These are phyloP conservation scores for Aspergillus unguis DNA, from an alignment of 2,329 filamentous ascomycete species.

Conservation along the genomic window DNA sequence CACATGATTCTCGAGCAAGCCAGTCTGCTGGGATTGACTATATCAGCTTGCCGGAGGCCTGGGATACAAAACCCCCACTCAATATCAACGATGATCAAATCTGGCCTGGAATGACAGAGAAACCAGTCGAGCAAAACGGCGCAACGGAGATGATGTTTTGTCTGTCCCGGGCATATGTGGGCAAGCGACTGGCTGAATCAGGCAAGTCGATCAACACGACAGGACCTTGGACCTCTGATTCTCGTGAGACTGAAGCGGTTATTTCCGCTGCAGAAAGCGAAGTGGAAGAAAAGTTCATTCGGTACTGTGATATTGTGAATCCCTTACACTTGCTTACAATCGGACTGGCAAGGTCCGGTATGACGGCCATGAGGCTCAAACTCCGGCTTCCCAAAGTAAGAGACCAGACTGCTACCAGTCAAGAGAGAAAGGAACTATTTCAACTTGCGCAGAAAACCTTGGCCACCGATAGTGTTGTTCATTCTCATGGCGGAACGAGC, in stretches of 20 bases:
- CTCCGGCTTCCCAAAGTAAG: slow-evolving; percentile 38
- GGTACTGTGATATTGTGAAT: slow-evolving; percentile 34
- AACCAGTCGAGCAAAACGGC: slow-evolving; percentile 39
- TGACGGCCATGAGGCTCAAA: slow-evolving; percentile 43
- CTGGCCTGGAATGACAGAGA: slow-evolving; percentile 39
- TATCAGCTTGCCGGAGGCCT: slow-evolving; percentile 12
- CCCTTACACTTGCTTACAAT: slow-evolving; percentile 43
- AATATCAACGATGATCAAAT: slow-evolving; percentile 37
- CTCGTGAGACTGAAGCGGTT: slow-evolving; percentile 12
- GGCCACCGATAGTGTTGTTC: slow-evolving; percentile 33
- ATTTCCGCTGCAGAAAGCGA: slow-evolving; percentile 31
- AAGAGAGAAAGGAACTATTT: not conserved
- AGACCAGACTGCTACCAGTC: not conserved
- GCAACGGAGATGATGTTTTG: slow-evolving; percentile 45
- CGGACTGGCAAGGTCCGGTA: slow-evolving; percentile 41
- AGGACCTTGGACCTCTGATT: slow-evolving; percentile 10
- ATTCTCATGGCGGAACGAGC: slow-evolving; percentile 34
- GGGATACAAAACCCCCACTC: slow-evolving; percentile 40
- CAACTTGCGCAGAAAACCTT: not conserved
- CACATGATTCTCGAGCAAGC: slow-evolving; percentile 24
- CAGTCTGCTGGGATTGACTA: slow-evolving; percentile 29
- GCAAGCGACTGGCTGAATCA: slow-evolving; percentile 14
- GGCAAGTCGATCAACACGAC: slow-evolving; percentile 3
- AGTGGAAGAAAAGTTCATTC: slow-evolving; percentile 33
- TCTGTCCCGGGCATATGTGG: slow-evolving; percentile 28